These are phyloP conservation scores for Citrus sinensis DNA, from an alignment of 345 rosid genomes.

Conservation along the genomic window DVS_A1.0 CM039166.1:24080501-24081000, in stretches of 20 bases:
- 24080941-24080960: conserved; percentile 53
- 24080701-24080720: conserved; percentile 50
- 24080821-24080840: conserved; percentile 60
- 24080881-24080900: background rate
- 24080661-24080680: background rate
- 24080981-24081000: conserved; percentile 85
- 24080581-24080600: background rate
- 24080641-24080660: background rate
- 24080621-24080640: background rate
- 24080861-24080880: background rate
- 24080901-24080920: too few species aligned
- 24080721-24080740: conserved; percentile 27
- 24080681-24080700: conserved; percentile 60
- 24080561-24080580: background rate
- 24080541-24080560: background rate
- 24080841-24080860: conserved; percentile 48
- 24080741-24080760: conserved; percentile 17
- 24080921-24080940: conserved; percentile 68
- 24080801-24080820: conserved; percentile 36
- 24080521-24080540: background rate
- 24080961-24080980: conserved; percentile 67
- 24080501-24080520: background rate
- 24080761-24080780: conserved; percentile 20
- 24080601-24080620: background rate
- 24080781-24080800: conserved; percentile 34